These are phyloP conservation scores for Linanthus parryae DNA, from an alignment of 148 eudicot genomes.

Conservation along the genomic window DNA sequence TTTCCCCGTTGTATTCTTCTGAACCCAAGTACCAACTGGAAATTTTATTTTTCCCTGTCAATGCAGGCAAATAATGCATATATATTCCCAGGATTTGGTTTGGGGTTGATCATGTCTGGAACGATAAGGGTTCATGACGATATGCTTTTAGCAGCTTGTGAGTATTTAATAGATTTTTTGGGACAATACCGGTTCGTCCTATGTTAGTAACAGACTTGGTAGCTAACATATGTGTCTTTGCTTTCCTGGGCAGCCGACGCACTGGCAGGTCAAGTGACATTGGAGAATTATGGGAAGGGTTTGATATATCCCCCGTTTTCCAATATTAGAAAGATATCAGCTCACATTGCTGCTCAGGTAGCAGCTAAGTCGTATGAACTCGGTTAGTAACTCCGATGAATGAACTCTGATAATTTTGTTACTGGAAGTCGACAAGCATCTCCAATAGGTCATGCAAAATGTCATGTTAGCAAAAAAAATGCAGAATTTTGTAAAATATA, in stretches of 20 bases:
- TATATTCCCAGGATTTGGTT: conserved; percentile 87
- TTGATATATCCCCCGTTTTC: conserved; percentile 50
- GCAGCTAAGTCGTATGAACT: conserved; percentile 54
- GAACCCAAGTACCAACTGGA: not conserved
- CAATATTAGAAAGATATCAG: conserved; percentile 48
- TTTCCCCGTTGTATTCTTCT: not conserved
- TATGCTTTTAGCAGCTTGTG: conserved; percentile 88
- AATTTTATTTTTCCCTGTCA: too few relatives aligned
- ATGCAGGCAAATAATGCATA: conserved; percentile 91
- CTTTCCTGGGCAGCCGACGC: conserved; percentile 60
- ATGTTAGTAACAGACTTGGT: not conserved
- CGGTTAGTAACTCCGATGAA: conserved; percentile 33
- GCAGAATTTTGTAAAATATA: too few relatives aligned
- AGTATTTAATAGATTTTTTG: conserved; percentile 14
- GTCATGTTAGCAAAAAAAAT: too few relatives aligned
- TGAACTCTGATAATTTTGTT: too few relatives aligned
- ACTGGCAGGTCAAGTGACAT: conserved; percentile 72
- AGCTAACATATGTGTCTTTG: too few relatives aligned
- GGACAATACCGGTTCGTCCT: not conserved
- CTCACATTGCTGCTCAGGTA: conserved; percentile 47
- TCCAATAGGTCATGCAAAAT: too few relatives aligned
- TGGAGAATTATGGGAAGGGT: conserved; percentile 43
- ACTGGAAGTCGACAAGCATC: too few relatives aligned
- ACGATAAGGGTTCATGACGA: conserved; percentile 79
- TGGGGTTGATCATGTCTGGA: conserved; percentile 87